Base-by-base conservation (phyloP, 2,329 filamentous ascomycete species). In the Ophiosphaerella herpotricha region DNA sequence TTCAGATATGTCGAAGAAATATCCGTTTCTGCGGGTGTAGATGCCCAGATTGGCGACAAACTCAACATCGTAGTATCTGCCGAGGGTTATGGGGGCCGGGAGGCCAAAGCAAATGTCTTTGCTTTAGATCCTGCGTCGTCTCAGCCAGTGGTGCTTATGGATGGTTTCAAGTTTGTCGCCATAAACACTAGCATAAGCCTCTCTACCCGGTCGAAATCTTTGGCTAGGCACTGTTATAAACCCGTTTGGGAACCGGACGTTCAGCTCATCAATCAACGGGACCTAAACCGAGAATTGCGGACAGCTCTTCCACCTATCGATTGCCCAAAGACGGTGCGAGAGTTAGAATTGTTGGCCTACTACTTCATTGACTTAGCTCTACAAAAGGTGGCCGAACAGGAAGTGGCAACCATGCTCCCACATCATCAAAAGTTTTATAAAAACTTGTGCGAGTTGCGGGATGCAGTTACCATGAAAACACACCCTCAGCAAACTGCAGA, bases 401-500 rank as follows among this genome's bases (percentile, higher is more conserved):
- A 55, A 21, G 35, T 39, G 5, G 14, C 24, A 9, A 36, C 37
- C 2, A 57, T 57, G 55, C 39, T 57, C 11, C 48, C 55, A 26
- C 55, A 57, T 16, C 52, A 57, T 31, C 52, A 48, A 23, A 50
- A 41, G 24, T 55, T 57, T 39, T 55, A 55, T 29, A 32, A 13
- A 1, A 46, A 52, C 36, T 36, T 57, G 18, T 46, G 43, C 14
- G 36, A 46, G 46, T n/a, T 57, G 0, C 48, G 48, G 14, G 34
- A 47, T 5, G 23, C 39, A 11, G 52, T 57, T 9, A 8, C 47
- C 12, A 7, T 14, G 1, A 46, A 48, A 16, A 39, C 39, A 23
- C 54, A 57, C 44, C 54, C 50, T 2, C 50, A 54, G n/a, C 54
- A 57, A 24, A 57, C 48, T n/a, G 46, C 52, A 2, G 51, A 54